Percentiles rank a stretch among this genome's conserved stretches.
Conservation (phyloP, 2,329 filamentous ascomycete species). For the Aspergillus glaucus region DNA sequence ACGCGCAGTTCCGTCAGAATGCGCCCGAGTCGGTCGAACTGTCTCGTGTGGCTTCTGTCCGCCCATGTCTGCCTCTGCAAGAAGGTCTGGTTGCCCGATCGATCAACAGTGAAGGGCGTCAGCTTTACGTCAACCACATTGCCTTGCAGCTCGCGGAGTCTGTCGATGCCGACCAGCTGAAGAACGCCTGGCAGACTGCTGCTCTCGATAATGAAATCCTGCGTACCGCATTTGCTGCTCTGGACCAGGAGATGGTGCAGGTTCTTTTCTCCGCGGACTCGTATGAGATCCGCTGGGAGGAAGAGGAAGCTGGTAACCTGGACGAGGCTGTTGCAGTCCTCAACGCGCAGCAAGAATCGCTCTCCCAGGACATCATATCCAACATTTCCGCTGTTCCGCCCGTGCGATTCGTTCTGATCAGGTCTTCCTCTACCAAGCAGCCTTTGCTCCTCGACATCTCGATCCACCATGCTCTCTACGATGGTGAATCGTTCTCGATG, state of each 20-base stretch:
- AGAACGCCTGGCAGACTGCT: conserved; percentile 22
- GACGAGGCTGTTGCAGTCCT: conserved; percentile 8
- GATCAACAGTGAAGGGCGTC: conserved; percentile 22
- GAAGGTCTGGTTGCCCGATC: conserved; percentile 34
- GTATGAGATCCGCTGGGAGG: conserved; percentile 14
- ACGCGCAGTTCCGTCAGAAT: conserved; percentile 13
- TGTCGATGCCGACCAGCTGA: conserved; percentile 21
- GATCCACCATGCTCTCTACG: conserved; percentile 35
- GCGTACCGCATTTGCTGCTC: conserved; percentile 33
- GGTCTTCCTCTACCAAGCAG: conserved; percentile 4
- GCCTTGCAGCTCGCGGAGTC: conserved; percentile 25
- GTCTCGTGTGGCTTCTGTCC: conserved; percentile 11
- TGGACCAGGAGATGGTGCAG: conserved; percentile 28
- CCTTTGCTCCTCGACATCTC: conserved; percentile 22
- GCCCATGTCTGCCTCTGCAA: conserved; percentile 27
- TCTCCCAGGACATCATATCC: conserved; percentile 20
- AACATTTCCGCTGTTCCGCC: conserved; percentile 20
- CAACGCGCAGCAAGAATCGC: conserved; percentile 5
- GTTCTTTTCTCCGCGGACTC: conserved; percentile 22
- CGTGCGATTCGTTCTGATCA: conserved; percentile 20
- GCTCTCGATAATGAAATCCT: conserved; percentile 32
- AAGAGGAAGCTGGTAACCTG: conserved; percentile 9
- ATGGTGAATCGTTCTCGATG: conserved; percentile 29
- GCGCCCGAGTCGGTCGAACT: conserved; percentile 7
- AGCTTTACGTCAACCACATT: conserved; percentile 36